These are phyloP conservation scores for Lactarius hatsudake DNA, from an alignment of 768 basidiomycete species.

Conservation along the genomic window DNA sequence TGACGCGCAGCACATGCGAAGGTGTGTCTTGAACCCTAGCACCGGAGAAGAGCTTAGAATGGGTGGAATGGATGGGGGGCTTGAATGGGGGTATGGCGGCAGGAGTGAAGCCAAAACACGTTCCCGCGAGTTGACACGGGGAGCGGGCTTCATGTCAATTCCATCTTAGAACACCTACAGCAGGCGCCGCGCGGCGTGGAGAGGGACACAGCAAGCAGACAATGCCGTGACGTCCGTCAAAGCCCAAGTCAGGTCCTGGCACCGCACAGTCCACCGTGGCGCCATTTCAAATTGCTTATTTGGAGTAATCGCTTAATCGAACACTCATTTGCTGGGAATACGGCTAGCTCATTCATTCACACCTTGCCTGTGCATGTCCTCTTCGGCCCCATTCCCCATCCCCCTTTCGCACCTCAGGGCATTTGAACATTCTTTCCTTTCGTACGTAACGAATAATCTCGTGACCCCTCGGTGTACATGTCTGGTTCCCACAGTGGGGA, in stretches of 20 bases:
- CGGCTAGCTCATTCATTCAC: background rate
- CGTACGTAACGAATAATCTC: constrained; percentile 2
- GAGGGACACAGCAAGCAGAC: constrained; percentile 13
- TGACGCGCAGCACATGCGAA: background rate
- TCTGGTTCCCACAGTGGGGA: background rate
- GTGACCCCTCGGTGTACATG: constrained; percentile 6
- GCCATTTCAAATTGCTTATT: constrained; percentile 20
- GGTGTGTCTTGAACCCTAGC: constrained; percentile 4
- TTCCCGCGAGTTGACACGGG: constrained; percentile 13
- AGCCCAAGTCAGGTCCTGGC: background rate
- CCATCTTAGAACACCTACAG: constrained; percentile 3
- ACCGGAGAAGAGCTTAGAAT: constrained; percentile 7
- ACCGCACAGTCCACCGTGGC: background rate
- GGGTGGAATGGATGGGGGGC: background rate
- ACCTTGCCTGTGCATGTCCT: constrained; percentile 1
- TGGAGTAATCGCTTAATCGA: background rate
- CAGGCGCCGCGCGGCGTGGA: constrained; percentile 12
- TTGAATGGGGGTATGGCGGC: constrained; percentile 5
- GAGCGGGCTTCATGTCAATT: constrained; percentile 6
- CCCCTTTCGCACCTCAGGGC: background rate
- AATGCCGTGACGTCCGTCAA: background rate
- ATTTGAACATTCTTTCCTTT: background rate
- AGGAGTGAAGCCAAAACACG: constrained; percentile 18
- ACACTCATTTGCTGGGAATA: background rate
- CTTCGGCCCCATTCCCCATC: background rate